Evolutionary conservation across 139 green algal species (phyloP), one percentile per base, ranked within the genome.

Genomic region (Auxenochlorella pyrenoidosa): DNA sequence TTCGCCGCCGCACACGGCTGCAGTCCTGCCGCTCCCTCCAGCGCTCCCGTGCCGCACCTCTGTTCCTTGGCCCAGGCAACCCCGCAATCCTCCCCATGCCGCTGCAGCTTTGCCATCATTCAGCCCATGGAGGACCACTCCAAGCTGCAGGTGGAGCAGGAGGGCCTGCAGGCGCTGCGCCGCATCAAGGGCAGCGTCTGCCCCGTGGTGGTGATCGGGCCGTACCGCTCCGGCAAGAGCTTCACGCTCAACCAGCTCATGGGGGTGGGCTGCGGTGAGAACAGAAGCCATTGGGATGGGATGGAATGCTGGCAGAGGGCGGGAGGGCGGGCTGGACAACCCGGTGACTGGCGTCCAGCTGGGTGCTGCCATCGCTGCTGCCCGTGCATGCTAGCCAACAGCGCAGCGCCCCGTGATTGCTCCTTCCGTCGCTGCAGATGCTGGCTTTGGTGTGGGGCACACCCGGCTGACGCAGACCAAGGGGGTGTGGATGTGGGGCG

Each of bases 241-340:
- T 99, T 99, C 87, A 88, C 97, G 59, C 92, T 99, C 19, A 99
- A 99, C 84, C 96, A 98, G 88, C 91, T 99, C 76, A 90, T 99
- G 38, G 90, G 92, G 1, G 93, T 99, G 32, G 65, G 87, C 2
- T 99, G 97, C 85, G 92, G 95, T 97, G 26, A 51, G 28, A 40
- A 43, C 16, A 30, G 79, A 54, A 10, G 10, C 8, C 10, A 10
- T 10, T 54, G 47, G 47, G 10, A 54, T 18, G 47, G 10, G 8
- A 18, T 54, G 47, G 47, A 54, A 54, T 54, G 47, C 47, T 54
- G 47, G 6, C 6, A 10, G 47, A 54, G 6, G 47, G 47, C 47
- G 47, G 10, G 54, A 63, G 13, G 54, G 12, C 54, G 18, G 2
- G 54, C 54, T 13, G 13, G 47, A 8, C 18, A 28, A 13, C 13